Conservation (phyloP, 2,329 filamentous ascomycete genomes). For the Fusarium camptoceras region DNA sequence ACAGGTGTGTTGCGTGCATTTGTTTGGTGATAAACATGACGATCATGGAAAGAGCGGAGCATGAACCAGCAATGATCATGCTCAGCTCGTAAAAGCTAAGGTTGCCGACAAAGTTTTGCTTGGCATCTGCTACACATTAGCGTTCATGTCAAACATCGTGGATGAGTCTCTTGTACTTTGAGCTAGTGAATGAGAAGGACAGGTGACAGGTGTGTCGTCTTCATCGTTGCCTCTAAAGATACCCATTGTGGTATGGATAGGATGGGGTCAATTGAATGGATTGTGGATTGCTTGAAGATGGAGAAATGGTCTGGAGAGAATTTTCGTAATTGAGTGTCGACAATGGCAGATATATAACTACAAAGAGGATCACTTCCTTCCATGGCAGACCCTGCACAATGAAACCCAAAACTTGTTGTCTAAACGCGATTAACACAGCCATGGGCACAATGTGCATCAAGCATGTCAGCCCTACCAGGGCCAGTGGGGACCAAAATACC, state of each 20-base stretch:
- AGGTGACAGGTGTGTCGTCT: not conserved
- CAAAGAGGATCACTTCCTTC: not conserved
- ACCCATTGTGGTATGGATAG: not conserved
- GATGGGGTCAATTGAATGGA: not conserved
- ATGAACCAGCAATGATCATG: slow-evolving; percentile 35
- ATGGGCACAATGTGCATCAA: not conserved
- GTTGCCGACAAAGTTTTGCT: slow-evolving; percentile 16
- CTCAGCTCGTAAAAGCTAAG: slow-evolving; percentile 32
- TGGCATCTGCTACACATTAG: slow-evolving; percentile 19
- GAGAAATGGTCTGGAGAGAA: not conserved
- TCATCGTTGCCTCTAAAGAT: not conserved
- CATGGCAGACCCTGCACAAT: not conserved
- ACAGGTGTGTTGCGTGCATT: slow-evolving; percentile 38
- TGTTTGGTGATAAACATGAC: slow-evolving; percentile 30
- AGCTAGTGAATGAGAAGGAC: slow-evolving; percentile 16
- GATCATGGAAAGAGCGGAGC: slow-evolving; percentile 25
- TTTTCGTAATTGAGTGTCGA: not conserved
- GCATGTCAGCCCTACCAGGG: slow-evolving; percentile 12
- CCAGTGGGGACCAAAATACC: not conserved
- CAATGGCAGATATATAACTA: not conserved
- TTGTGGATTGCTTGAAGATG: not conserved
- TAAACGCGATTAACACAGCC: not conserved
- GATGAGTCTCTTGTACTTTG: slow-evolving; percentile 2
- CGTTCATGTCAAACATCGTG: not conserved
- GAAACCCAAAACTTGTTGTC: not conserved